Evolutionary conservation across 805 yeast genomes (phyloP).

Genomic region (Saturnispora besseyi): DNA sequence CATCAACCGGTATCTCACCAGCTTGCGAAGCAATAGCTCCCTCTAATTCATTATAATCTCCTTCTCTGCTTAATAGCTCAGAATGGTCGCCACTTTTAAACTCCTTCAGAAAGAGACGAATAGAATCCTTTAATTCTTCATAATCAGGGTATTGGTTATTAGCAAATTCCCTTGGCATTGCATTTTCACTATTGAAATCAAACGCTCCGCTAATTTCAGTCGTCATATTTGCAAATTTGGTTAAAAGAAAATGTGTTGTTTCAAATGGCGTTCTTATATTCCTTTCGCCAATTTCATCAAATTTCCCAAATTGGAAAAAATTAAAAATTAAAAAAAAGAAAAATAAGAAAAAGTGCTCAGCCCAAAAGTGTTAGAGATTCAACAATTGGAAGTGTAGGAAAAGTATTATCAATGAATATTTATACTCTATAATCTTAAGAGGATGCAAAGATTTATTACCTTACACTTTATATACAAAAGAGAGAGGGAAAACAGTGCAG

Average conservation of each 20-base stretch:
- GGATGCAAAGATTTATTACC: too few species aligned
- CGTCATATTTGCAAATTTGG: background rate
- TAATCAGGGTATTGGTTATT: slow-evolving; percentile 40
- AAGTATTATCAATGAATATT: too few species aligned
- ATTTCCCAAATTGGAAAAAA: background rate
- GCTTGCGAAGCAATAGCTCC: slow-evolving; percentile 22
- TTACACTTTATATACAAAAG: too few species aligned
- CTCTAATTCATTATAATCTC: slow-evolving; percentile 27
- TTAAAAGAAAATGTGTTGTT: background rate
- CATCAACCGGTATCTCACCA: slow-evolving; percentile 22
- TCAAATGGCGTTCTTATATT: background rate
- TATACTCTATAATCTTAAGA: too few species aligned
- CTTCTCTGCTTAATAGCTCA: slow-evolving; percentile 12
- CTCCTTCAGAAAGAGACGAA: slow-evolving; percentile 59
- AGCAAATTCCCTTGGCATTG: slow-evolving; percentile 5
- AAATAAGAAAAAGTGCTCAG: background rate
- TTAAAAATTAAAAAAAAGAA: background rate
- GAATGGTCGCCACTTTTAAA: slow-evolving; percentile 35
- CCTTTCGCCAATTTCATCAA: background rate
- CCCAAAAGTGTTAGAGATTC: background rate
- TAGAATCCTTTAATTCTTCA: slow-evolving; percentile 46
- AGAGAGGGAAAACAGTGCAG: background rate
- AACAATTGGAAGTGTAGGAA: too few species aligned
- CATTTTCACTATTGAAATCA: background rate
- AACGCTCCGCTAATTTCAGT: background rate